Percentiles rank a stretch among this genome's conserved stretches.
Conservation (phyloP, 805 yeast genomes). For the Candida insectorum region DNA sequence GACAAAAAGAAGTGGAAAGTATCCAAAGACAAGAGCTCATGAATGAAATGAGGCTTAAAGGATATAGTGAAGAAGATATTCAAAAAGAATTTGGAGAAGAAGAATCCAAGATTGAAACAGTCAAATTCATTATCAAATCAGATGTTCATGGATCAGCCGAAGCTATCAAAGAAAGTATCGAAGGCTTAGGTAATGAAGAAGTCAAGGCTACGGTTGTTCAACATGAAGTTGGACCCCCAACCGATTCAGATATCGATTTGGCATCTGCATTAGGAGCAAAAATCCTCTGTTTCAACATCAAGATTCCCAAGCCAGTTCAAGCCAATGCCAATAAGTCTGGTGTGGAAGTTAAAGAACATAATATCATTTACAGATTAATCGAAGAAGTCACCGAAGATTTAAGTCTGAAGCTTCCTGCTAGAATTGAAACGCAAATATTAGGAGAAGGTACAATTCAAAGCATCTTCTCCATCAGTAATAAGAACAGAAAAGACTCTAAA, state of each 20-base stretch:
- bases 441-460: conserved; percentile 71
- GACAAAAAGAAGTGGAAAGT: conserved; percentile 52
- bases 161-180: conserved; percentile 81
- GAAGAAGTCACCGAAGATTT: conserved; percentile 75
- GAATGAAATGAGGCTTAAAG: conserved; percentile 58
- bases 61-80: conserved; percentile 50
- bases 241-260: conserved; percentile 39
- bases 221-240: conserved; percentile 77
- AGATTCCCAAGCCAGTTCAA: conserved; percentile 59
- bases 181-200: conserved; percentile 82
- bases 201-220: conserved; percentile 67
- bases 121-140: conserved; percentile 72
- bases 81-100: conserved; percentile 22
- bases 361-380: conserved; percentile 82
- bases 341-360: conserved; percentile 61
- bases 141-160: conserved; percentile 96
- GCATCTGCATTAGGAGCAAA: conserved; percentile 52
- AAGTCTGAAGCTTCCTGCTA: conserved; percentile 59
- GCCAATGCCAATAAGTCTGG: conserved; percentile 54
- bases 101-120: conserved; percentile 20
- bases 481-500: conserved; percentile 48
- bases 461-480: conserved; percentile 64
- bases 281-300: conserved; percentile 76
- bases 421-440: conserved; percentile 58
- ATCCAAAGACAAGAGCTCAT: conserved; percentile 50